Evolutionary conservation across 441 rosid genomes (phyloP).

Genomic region (Euphorbia celastroides): DNA sequence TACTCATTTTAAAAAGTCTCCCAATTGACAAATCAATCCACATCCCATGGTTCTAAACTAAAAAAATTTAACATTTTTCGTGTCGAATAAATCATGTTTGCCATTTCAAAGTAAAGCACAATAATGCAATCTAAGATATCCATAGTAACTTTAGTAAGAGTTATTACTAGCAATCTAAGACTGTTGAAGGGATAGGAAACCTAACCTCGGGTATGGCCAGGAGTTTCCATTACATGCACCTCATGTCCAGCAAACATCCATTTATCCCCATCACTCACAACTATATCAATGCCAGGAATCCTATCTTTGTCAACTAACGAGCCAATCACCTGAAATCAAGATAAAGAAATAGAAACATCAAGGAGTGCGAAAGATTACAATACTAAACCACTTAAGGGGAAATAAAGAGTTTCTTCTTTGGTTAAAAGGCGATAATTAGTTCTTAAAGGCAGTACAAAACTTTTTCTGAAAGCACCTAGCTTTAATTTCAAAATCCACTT

Average conservation of each 20-base stretch:
- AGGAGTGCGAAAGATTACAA: background rate
- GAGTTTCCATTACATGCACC: slow-evolving; percentile 73
- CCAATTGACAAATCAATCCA: too few species aligned
- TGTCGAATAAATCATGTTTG: too few species aligned
- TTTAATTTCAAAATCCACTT: too few species aligned
- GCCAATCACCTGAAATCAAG: slow-evolving; percentile 72
- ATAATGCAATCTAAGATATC: too few species aligned
- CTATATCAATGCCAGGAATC: slow-evolving; percentile 90
- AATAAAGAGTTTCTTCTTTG: background rate
- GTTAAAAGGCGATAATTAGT: background rate
- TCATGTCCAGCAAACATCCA: slow-evolving; percentile 99
- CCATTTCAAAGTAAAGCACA: too few species aligned
- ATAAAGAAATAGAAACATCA: slow-evolving; percentile 14
- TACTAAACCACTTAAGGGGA: background rate
- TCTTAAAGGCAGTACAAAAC: background rate
- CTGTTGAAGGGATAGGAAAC: slow-evolving; percentile 7
- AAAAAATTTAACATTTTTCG: too few species aligned
- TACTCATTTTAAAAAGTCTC: too few species aligned
- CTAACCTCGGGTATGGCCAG: slow-evolving; percentile 88
- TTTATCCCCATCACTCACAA: slow-evolving; percentile 74
- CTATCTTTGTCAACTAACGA: slow-evolving; percentile 64
- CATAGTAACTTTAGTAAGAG: too few species aligned
- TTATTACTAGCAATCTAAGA: too few species aligned
- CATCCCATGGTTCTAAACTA: too few species aligned
- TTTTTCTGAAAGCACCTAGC: background rate